Conservation (phyloP, 2,329 filamentous ascomycete genomes). For the Fusarium begoniae region DNA sequence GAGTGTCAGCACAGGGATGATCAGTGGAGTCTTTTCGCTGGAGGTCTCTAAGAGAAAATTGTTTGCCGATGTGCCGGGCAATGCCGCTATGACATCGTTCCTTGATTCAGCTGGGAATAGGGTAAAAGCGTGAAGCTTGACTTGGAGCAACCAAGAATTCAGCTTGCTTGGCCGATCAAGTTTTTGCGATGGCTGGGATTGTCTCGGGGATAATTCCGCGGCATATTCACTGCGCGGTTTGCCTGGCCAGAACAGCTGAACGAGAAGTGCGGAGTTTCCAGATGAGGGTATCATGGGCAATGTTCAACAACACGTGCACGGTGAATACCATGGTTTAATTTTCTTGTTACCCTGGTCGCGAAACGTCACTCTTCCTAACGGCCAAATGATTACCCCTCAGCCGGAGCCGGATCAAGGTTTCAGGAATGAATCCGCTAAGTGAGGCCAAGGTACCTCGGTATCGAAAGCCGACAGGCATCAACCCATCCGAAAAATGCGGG, state of each 20-base stretch:
- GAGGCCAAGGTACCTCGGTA: background rate
- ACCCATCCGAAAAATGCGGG: no score
- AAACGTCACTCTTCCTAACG: background rate
- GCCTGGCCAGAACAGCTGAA: background rate
- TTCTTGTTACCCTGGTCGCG: background rate
- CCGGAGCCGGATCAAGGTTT: background rate
- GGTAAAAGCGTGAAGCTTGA: background rate
- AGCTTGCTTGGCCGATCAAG: background rate
- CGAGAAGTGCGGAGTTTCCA: background rate
- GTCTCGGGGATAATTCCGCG: background rate
- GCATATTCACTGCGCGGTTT: background rate
- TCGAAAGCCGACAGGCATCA: no score
- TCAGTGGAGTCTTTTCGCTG: background rate
- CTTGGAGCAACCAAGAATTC: background rate
- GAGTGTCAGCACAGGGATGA: background rate
- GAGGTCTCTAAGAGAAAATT: background rate
- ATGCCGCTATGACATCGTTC: background rate
- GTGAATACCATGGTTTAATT: rapidly evolving
- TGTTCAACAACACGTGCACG: background rate
- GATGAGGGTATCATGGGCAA: background rate
- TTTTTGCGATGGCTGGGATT: background rate
- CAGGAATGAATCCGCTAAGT: background rate
- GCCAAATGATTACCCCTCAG: background rate
- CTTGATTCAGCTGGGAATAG: background rate
- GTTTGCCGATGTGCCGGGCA: background rate